phyloP scores from a whole-genome alignment of 2,329 filamentous ascomycete species.

The Ceratocystis lukuohia region DNA sequence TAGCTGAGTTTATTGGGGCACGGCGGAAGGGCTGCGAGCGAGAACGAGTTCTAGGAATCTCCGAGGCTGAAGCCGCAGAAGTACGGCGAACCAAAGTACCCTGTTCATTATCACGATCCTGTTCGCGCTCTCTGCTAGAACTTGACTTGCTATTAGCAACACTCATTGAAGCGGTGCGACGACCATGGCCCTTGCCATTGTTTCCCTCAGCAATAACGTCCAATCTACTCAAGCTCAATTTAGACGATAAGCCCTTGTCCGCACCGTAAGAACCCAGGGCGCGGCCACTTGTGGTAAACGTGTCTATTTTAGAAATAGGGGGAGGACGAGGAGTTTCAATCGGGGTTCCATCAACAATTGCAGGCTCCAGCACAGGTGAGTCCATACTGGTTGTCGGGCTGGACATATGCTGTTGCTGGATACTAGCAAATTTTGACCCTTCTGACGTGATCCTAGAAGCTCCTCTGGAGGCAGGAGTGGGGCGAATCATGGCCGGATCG shows the following conservation, averaged over 20 bases:
- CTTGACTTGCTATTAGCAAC: background rate
- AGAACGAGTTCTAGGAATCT: conserved; percentile 7
- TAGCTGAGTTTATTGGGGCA: conserved; percentile 41
- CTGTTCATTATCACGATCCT: background rate
- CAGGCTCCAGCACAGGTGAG: conserved; percentile 9
- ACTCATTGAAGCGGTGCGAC: conserved; percentile 16
- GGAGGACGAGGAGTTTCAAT: conserved; percentile 15
- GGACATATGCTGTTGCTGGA: background rate
- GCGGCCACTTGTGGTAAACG: no score
- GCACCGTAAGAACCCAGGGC: background rate
- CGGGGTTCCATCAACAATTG: conserved; percentile 15
- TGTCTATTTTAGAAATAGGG: conserved; percentile 13
- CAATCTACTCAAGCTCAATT: conserved; percentile 11
- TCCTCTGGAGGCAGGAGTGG: background rate
- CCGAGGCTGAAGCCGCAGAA: background rate
- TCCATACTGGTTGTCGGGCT: background rate
- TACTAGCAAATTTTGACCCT: background rate
- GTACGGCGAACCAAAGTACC: background rate
- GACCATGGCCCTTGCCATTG: conserved; percentile 10
- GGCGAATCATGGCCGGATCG: background rate
- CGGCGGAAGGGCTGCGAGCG: conserved; percentile 25
- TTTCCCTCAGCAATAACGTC: conserved; percentile 14
- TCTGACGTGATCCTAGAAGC: background rate
- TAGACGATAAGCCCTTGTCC: conserved; percentile 9
- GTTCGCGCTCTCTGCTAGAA: conserved; percentile 5